These are phyloP conservation scores for Penicillium coffeae DNA, from an alignment of 495 filamentous ascomycete species.

Conservation along the genomic window DNA sequence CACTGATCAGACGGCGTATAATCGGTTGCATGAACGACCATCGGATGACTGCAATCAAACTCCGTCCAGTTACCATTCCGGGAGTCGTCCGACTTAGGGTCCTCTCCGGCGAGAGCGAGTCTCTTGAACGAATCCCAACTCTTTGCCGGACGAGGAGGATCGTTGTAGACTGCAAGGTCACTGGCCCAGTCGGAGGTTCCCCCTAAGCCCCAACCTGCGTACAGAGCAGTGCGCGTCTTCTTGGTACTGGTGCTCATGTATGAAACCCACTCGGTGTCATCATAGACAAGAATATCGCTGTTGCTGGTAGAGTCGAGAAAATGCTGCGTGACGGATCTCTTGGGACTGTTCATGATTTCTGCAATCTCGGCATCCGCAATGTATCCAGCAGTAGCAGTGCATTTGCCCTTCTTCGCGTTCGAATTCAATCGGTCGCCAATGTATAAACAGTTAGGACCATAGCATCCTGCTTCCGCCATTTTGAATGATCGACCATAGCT, in stretches of 20 bases:
- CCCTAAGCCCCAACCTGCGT: conserved; percentile 23
- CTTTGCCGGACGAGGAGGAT: too few species aligned
- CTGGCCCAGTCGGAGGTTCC: conserved; percentile 42
- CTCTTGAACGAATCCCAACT: too few species aligned
- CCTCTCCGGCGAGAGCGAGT: too few species aligned
- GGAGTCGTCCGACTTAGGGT: too few species aligned
- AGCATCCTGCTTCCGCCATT: background rate
- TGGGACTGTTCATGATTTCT: background rate
- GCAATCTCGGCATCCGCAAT: conserved; percentile 18
- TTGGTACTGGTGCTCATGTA: conserved; percentile 36
- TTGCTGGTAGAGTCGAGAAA: conserved; percentile 12
- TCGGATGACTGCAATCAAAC: too few species aligned
- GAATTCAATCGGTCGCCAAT: too few species aligned
- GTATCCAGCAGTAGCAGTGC: conserved; percentile 22
- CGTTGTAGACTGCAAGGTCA: too few species aligned
- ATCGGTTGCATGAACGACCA: too few species aligned
- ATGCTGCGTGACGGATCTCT: background rate
- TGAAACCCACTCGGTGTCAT: conserved; percentile 39
- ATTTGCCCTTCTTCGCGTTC: conserved; percentile 1
- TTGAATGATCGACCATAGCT: conserved; percentile 2
- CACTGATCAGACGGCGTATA: too few species aligned
- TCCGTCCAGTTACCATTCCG: too few species aligned
- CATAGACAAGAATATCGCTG: conserved; percentile 41
- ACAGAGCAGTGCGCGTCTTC: conserved; percentile 11
- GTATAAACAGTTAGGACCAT: background rate